These are phyloP conservation scores for Elongisporangium prolatum DNA, from an alignment of 352 stramenopile genomes.

Conservation along the genomic window DNA sequence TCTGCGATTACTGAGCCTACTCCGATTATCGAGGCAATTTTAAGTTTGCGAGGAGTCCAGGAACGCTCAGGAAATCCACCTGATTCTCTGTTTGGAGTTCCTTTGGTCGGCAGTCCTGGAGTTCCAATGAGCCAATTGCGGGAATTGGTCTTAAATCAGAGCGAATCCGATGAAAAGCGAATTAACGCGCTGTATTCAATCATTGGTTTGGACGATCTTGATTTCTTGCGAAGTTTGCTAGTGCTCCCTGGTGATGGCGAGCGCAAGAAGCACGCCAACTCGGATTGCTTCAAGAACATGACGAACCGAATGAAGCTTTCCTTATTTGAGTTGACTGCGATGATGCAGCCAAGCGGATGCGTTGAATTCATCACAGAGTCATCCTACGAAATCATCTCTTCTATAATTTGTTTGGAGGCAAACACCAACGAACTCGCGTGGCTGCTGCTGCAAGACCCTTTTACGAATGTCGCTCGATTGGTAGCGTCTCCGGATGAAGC, in stretches of 20 bases:
- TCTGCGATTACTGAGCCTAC: constrained; percentile 75
- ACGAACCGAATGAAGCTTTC: constrained; percentile 66
- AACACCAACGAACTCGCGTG: constrained; percentile 80
- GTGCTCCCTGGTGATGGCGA: constrained; percentile 53
- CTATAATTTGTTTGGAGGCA: constrained; percentile 75
- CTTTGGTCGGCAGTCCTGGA: constrained; percentile 38
- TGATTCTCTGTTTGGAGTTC: constrained; percentile 45
- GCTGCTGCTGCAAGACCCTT: constrained; percentile 76
- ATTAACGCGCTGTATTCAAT: constrained; percentile 75
- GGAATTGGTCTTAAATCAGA: constrained; percentile 52
- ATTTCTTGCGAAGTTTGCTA: constrained; percentile 61
- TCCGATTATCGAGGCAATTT: constrained; percentile 72
- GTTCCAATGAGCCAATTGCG: constrained; percentile 60
- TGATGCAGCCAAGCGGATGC: constrained; percentile 47
- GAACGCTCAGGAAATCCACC: constrained; percentile 19
- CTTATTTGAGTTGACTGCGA: constrained; percentile 62
- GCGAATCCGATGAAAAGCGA: constrained; percentile 50
- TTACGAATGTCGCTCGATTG: constrained; percentile 64
- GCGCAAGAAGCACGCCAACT: constrained; percentile 59
- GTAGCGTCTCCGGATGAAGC: constrained; percentile 56
- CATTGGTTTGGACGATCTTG: constrained; percentile 53
- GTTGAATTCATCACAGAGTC: constrained; percentile 67
- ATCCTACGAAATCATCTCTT: constrained; percentile 77
- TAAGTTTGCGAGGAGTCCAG: constrained; percentile 54
- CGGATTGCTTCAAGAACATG: constrained; percentile 60